Base-by-base conservation (phyloP, 139 green algal genomes). In the Auxenochlorella pyrenoidosa region DNA sequence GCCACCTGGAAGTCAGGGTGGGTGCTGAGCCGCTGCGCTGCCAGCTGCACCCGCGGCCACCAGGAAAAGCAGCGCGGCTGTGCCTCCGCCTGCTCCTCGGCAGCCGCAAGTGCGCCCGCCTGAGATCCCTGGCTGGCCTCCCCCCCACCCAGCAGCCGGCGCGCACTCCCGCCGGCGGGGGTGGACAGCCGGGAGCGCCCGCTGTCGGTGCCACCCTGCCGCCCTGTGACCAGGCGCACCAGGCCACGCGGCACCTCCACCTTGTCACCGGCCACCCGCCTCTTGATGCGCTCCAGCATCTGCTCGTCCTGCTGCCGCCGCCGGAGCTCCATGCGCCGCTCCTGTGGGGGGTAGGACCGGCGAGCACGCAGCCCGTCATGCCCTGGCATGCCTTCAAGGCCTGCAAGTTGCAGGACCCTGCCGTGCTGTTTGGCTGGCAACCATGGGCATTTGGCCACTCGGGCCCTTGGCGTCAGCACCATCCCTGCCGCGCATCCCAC, bases 1-100 rank as follows among this genome's bases (percentile, higher is more conserved):
- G 94, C 90, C 21, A 93, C 84, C 88, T 96, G 93, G 86, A 96
- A 96, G 85, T 96, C 92, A 5, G 92, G 87, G 73, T 96, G 86
- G 26, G 86, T 81, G 34, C 66, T 92, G 30, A 93, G 54, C 54
- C 79, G 75, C 79, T 54, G 28, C 26, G 24, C 40, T 0, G 38
- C 63, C 34, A 30, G 60, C 79, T 87, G 68, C 79, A 79, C 68
- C 51, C 72, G 58, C 51, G 38, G 59, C 86, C 87, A 75, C 47
- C 51, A 71, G 47, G n/a, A 30, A 21, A 43, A 28, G 38, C 71
- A 43, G 34, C 36, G 78, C 73, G 36, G 26, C 24, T 0, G 26
- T 3, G 13, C 32, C n/a, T 60, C 15, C 24, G 21, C 36, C 41
- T 8, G 40, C 0, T 0, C 12, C 1, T n/a, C 40, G 22, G 10